Evolutionary conservation across 2,329 filamentous ascomycete species (phyloP).

Genomic region (Paraphoma chrysanthemicola): DNA sequence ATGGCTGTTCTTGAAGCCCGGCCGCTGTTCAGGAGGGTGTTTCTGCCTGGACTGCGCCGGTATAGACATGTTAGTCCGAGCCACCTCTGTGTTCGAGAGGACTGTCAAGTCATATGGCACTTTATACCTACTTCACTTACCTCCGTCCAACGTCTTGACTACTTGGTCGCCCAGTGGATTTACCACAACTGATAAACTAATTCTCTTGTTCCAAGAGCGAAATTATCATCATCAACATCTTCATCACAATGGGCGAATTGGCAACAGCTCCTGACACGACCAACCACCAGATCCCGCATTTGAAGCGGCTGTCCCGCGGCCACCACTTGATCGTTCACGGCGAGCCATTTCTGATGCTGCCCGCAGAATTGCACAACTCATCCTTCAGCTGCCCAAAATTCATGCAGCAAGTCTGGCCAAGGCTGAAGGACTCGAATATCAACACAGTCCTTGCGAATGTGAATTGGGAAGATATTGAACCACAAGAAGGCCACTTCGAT

Average conservation of each 20-base stretch:
- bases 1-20: too few relatives aligned
- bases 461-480: constrained; percentile 54
- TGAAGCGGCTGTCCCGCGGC: neutral
- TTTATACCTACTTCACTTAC: too few relatives aligned
- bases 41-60: too few relatives aligned
- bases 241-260: neutral
- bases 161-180: too few relatives aligned
- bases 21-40: too few relatives aligned
- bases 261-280: neutral
- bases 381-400: constrained; percentile 6
- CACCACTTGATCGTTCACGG: constrained; percentile 4
- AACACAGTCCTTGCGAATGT: constrained; percentile 53
- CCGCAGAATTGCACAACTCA: constrained; percentile 8
- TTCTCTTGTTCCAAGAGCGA: too few relatives aligned
- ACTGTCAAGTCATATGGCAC: too few relatives aligned
- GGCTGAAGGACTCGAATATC: constrained; percentile 26
- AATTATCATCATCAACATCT: neutral
- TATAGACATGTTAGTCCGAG: too few relatives aligned
- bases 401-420: constrained; percentile 8
- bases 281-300: neutral
- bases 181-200: too few relatives aligned
- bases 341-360: constrained; percentile 7
- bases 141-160: too few relatives aligned
- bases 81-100: too few relatives aligned
- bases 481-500: constrained; percentile 50